These are phyloP conservation scores for Tulasnella sp. DNA, from an alignment of 768 basidiomycete species.

Conservation along the genomic window DNA sequence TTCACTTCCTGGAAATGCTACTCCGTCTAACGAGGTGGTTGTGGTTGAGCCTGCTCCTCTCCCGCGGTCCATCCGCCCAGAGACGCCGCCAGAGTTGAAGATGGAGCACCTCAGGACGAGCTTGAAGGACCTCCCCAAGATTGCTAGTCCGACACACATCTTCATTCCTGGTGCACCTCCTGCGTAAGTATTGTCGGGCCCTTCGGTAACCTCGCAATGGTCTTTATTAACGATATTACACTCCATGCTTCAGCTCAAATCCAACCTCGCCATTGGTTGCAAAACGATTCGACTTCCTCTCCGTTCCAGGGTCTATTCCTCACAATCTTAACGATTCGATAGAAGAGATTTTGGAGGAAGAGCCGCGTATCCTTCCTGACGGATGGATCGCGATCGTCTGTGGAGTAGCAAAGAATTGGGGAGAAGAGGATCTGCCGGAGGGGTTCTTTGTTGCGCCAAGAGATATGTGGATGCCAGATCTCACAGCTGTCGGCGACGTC, in stretches of 20 bases:
- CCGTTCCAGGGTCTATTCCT: no score
- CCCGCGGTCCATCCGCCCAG: background rate
- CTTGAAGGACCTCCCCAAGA: slow-evolving; percentile 10
- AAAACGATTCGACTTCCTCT: background rate
- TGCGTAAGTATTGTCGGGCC: slow-evolving; percentile 22
- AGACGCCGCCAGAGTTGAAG: slow-evolving; percentile 6
- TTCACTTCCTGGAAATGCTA: no score
- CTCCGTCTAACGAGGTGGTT: background rate
- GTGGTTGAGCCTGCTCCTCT: background rate
- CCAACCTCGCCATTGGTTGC: slow-evolving; percentile 13
- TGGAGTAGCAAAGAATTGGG: slow-evolving; percentile 50
- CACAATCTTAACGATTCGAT: background rate
- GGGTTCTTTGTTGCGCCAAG: slow-evolving; percentile 65
- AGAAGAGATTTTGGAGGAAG: background rate
- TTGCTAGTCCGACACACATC: slow-evolving; percentile 46
- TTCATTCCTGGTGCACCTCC: slow-evolving; percentile 52
- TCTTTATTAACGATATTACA: no score
- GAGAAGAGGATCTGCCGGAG: slow-evolving; percentile 42
- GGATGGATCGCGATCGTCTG: slow-evolving; percentile 74
- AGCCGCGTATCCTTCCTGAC: slow-evolving; percentile 47
- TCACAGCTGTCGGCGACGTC: slow-evolving; percentile 63
- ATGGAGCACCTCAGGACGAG: background rate
- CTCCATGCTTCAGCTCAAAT: no score
- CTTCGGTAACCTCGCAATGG: no score
- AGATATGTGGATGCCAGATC: slow-evolving; percentile 75